Evolutionary conservation across 2,329 filamentous ascomycete species (phyloP).

Genomic region (Erysiphe neolycopersici): DNA sequence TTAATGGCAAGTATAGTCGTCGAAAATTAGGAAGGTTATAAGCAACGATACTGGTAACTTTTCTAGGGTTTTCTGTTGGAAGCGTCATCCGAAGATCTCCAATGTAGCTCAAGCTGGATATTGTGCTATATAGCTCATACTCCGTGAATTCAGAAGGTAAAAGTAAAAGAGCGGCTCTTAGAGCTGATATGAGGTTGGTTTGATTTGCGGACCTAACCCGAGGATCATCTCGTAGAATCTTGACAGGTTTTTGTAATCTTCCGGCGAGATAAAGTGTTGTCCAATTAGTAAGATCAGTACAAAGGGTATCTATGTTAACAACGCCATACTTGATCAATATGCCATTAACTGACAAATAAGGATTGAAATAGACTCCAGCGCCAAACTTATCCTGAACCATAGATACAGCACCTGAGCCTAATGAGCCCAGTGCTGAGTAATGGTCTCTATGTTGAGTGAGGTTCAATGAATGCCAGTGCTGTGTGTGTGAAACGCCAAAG

Average conservation of each 20-base stretch:
- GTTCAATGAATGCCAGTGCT: conserved; percentile 95
- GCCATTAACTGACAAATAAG: conserved; percentile 80
- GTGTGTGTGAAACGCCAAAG: conserved; percentile 76
- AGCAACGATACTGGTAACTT: conserved; percentile 80
- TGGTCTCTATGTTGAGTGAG: conserved; percentile 69
- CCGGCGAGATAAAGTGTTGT: conserved; percentile 91
- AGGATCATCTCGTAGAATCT: conserved; percentile 85
- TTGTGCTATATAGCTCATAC: conserved; percentile 65
- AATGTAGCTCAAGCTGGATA: conserved; percentile 77
- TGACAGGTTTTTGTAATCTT: conserved; percentile 87
- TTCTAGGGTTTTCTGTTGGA: conserved; percentile 70
- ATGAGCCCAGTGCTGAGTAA: conserved; percentile 60
- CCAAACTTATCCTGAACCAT: conserved; percentile 68
- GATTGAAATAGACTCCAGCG: conserved; percentile 93
- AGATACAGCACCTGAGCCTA: conserved; percentile 68
- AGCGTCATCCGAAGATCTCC: conserved; percentile 91
- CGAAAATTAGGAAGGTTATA: conserved; percentile 84
- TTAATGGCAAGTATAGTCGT: conserved; percentile 65
- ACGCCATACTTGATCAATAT: conserved; percentile 96
- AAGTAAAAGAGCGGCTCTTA: conserved; percentile 70
- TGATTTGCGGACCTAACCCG: conserved; percentile 84
- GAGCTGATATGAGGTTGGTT: conserved; percentile 74
- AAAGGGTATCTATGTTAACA: conserved; percentile 76
- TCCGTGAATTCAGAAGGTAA: conserved; percentile 69
- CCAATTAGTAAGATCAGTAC: conserved; percentile 69